These are phyloP conservation scores for Yarrowia sp. DNA, from an alignment of 805 yeast species.

Conservation along the genomic window DNA sequence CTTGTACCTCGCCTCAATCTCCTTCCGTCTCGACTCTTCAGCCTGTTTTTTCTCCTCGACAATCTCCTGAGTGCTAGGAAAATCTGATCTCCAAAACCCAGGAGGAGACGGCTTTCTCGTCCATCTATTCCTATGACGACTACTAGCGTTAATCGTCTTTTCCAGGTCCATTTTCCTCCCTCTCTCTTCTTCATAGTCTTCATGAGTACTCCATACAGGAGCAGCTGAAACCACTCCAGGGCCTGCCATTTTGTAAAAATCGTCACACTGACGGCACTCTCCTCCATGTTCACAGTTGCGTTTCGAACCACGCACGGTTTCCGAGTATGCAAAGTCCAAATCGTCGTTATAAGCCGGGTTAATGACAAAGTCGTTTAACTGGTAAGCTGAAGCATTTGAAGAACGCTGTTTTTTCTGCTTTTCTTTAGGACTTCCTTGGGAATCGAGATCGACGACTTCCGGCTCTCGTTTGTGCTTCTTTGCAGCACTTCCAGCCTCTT, in stretches of 20 bases:
- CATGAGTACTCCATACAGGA: constrained; percentile 37
- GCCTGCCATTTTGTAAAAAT: constrained; percentile 40
- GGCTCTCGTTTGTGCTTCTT: neutral
- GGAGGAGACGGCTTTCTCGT: constrained; percentile 51
- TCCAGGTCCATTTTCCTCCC: neutral
- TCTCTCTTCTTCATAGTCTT: neutral
- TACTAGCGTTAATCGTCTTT: constrained; percentile 29
- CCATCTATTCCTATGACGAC: constrained; percentile 37
- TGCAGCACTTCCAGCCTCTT: neutral
- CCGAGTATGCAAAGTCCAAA: constrained; percentile 39
- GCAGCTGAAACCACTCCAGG: constrained; percentile 34
- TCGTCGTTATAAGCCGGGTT: constrained; percentile 40
- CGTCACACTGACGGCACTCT: constrained; percentile 40
- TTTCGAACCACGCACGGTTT: constrained; percentile 40
- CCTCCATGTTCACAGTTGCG: constrained; percentile 41
- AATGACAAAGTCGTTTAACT: constrained; percentile 42
- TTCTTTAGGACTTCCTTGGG: neutral
- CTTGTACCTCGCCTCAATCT: constrained; percentile 47
- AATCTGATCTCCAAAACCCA: constrained; percentile 58
- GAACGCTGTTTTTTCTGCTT: neutral
- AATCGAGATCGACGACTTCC: neutral
- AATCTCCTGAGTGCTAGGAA: constrained; percentile 57
- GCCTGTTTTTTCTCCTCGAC: constrained; percentile 41
- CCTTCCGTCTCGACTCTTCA: constrained; percentile 40
- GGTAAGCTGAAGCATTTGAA: neutral